Base-by-base conservation (phyloP, 768 basidiomycete genomes). In the Aureoboletus auriporus region DNA sequence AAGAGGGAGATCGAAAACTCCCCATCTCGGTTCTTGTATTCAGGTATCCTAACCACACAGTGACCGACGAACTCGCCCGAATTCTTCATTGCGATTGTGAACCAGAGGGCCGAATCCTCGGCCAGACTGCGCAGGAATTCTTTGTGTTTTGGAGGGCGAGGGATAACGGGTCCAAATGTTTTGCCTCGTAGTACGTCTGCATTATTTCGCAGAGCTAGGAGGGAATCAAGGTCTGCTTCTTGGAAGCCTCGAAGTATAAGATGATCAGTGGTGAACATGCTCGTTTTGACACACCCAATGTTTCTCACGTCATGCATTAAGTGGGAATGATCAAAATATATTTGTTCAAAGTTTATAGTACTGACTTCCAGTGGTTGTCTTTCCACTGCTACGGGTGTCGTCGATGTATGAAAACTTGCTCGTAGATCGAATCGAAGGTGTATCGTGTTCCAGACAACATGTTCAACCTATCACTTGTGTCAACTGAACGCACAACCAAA, bases 181-280 rank as follows among this genome's bases (percentile, higher is more conserved):
- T 60, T 43, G 34, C 49, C 58, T 23, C 46, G 47, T 46, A 47
- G 53, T 27, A 66, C 60, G 33, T 49, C 51, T 27, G 45, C 43
- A 47, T 67, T 54, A 37, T 62, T 67, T 14, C 56, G 46, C 14
- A 67, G 44, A n/a, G 39, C 42, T n/a, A 65, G 50, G 11, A 64
- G 36, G 13, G 28, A 5, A 2, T 55, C 47, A 6, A 56, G 40
- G 39, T 66, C 66, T 9, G 52, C 34, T 12, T 61, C 54, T 23
- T 52, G 37, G 39, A 60, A 58, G 8, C 52, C 59, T 34, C 63
- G 59, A 37, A 67, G 61, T 12, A 45, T 42, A 23, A 65, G 57
- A 14, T 43, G 59, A 12, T 62, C 42, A 9, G 67, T 67, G 44
- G 51, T 54, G 48, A 66, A 67, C 61, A 67, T 62, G 42, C 8